phyloP scores from a whole-genome alignment of 495 filamentous ascomycete genomes.

The Cetradonia linearis region DNA sequence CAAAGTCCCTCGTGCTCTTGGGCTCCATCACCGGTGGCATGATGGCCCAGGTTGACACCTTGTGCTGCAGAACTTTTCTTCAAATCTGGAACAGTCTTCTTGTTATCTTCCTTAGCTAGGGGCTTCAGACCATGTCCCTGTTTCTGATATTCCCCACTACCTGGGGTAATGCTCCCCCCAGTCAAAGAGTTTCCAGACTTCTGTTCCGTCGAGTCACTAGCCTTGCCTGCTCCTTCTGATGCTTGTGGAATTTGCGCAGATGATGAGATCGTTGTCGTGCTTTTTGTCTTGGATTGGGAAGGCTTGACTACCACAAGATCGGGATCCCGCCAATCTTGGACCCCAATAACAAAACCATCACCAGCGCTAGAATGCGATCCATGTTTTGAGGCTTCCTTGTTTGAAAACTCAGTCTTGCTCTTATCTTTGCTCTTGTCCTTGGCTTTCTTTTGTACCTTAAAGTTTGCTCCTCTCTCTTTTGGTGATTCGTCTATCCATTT shows the following conservation, averaged over 20 bases:
- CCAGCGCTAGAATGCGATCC: conserved; percentile 28
- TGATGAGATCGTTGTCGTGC: conserved; percentile 23
- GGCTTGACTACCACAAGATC: conserved; percentile 50
- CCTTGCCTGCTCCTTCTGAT: conserved; percentile 8
- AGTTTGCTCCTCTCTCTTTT: conserved; percentile 24
- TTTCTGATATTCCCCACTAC: conserved; percentile 62
- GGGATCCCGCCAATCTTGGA: conserved; percentile 87
- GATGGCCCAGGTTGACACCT: neutral
- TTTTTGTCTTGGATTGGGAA: conserved; percentile 21
- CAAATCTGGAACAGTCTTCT: neutral
- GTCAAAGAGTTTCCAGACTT: conserved; percentile 34
- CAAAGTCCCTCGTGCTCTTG: conserved; percentile 73
- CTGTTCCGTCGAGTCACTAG: conserved; percentile 15
- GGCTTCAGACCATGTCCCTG: conserved; percentile 18
- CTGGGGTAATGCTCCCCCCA: conserved; percentile 64
- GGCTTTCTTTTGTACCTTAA: conserved; percentile 3
- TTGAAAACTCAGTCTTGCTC: conserved; percentile 10
- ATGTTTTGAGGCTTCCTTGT: conserved; percentile 20
- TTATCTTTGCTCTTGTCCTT: conserved; percentile 23
- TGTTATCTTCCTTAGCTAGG: conserved; percentile 6
- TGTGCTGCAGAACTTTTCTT: conserved; percentile 4
- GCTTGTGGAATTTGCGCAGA: conserved; percentile 16
- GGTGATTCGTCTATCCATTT: conserved; percentile 52
- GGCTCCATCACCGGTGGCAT: neutral
- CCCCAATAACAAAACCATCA: conserved; percentile 80